Conservation (phyloP, 768 basidiomycete species). For the Tulasnella calospora region DNA sequence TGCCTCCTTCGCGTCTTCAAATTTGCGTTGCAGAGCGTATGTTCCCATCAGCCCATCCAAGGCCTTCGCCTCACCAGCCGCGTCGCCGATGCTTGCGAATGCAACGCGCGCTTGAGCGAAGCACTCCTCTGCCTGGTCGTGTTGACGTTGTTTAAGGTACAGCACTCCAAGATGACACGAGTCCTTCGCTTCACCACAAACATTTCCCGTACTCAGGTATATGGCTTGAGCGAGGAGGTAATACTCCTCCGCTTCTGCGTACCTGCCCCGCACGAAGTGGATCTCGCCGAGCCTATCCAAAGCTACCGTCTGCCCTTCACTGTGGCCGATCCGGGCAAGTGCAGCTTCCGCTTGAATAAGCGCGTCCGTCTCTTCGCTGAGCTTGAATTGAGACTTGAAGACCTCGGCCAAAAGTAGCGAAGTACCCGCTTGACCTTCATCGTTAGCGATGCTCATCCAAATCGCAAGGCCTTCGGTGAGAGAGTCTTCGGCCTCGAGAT, state of each 20-base stretch:
- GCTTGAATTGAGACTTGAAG: not conserved
- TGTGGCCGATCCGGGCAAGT: not conserved
- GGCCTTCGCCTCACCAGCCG: too few relatives aligned
- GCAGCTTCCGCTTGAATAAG: not conserved
- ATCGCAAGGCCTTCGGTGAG: not conserved
- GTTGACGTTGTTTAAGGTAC: too few relatives aligned
- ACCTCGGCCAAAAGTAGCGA: not conserved
- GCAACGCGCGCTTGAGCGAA: not conserved
- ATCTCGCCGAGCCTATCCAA: not conserved
- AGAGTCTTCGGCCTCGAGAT: not conserved
- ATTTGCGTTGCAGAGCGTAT: too few relatives aligned
- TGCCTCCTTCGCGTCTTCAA: too few relatives aligned
- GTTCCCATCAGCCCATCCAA: too few relatives aligned
- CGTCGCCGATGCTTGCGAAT: too few relatives aligned
- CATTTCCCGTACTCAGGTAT: not conserved
- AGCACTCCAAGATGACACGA: too few relatives aligned
- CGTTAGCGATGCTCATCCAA: not conserved
- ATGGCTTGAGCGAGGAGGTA: not conserved
- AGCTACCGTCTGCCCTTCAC: too few relatives aligned
- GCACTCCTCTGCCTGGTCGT: not conserved
- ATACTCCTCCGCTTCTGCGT: not conserved
- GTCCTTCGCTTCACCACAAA: not conserved
- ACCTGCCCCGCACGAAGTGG: not conserved
- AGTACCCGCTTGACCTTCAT: not conserved
- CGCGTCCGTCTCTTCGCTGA: not conserved